phyloP scores from a whole-genome alignment of 768 basidiomycete species.

The Lactarius quietus region DNA sequence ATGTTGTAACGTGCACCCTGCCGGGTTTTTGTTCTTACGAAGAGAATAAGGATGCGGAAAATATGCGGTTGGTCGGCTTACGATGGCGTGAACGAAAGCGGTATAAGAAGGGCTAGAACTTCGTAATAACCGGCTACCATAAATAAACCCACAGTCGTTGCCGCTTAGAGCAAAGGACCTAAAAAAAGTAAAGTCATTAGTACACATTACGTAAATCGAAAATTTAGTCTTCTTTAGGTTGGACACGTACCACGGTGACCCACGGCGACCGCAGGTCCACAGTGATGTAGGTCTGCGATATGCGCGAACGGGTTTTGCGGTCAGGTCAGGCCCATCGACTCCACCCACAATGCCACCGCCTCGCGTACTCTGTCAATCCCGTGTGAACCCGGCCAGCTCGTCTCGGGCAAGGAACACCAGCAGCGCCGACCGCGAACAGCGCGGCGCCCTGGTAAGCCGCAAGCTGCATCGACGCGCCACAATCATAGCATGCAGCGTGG shows the following conservation, averaged over 20 bases:
- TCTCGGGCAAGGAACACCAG: slow-evolving; percentile 64
- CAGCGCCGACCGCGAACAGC: slow-evolving; percentile 39
- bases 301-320: slow-evolving; percentile 55
- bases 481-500: slow-evolving; percentile 55
- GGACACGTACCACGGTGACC: slow-evolving; percentile 37
- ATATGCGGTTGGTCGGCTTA: slow-evolving; percentile 33
- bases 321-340: slow-evolving; percentile 38
- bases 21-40: neutral
- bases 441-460: slow-evolving; percentile 42
- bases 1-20: slow-evolving; percentile 59
- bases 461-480: slow-evolving; percentile 60
- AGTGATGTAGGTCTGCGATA: slow-evolving; percentile 45
- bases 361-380: slow-evolving; percentile 46
- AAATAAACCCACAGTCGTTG: slow-evolving; percentile 36
- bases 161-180: slow-evolving; percentile 36
- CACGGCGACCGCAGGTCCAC: slow-evolving; percentile 54
- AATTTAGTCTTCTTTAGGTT: neutral
- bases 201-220: neutral
- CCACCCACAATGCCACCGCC: slow-evolving; percentile 7
- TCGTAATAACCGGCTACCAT: neutral
- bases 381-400: slow-evolving; percentile 55
- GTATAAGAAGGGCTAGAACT: slow-evolving; percentile 45
- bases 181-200: slow-evolving; percentile 31
- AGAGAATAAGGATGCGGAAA: neutral
- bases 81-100: slow-evolving; percentile 63